Base-by-base conservation (phyloP, 2,329 filamentous ascomycete species). In the Fonsecaea pugnacius region DNA sequence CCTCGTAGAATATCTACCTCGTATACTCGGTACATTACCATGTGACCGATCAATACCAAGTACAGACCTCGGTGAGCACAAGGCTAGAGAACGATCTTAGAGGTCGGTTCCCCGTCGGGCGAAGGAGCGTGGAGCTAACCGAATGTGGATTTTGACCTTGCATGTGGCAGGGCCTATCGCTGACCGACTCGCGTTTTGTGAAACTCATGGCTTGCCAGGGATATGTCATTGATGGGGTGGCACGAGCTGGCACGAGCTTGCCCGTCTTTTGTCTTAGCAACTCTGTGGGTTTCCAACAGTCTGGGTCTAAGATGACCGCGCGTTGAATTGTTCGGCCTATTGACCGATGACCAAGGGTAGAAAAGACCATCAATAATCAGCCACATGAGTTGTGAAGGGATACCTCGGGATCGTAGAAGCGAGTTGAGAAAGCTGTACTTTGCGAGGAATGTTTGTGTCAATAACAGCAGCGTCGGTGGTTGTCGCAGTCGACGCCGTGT, bases 21-120 rank as follows among this genome's bases (percentile, higher is more conserved):
- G 27, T 30, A 30, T 30, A n/a, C n/a, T n/a, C n/a, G n/a, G n/a
- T n/a, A 5, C 27, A 30, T 30, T 30, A 30, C 27, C 27, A 30
- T 24, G 43, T 12, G 10, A 48, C 43, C 21, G 12, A 21, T 2
- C 43, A 24, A 32, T 59, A 30, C 27, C 27, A 30, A 30, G 2
- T 30, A 33, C 57, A 24, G 43, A 16, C 21, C 18, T 24, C 32
- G 18, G 27, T 57, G 27, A 33, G 32, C 55, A 58, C 24, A 35
- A 58, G 55, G 55, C 16, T 58, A 46, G 9, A 48, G 36, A 38
- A 21, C n/a, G 38, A 48, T 58, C 8, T 50, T 38, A 58, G 55
- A 58, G 55, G 55, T 43, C 8, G 40, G 32, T 48, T 48, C 9
- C 43, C 43, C 43, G 43, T 24, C 43, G 43, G 43, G 24, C 24